Base-by-base conservation (phyloP, 176 grass and related monocot species). In the Oryza glaberrima region DNA sequence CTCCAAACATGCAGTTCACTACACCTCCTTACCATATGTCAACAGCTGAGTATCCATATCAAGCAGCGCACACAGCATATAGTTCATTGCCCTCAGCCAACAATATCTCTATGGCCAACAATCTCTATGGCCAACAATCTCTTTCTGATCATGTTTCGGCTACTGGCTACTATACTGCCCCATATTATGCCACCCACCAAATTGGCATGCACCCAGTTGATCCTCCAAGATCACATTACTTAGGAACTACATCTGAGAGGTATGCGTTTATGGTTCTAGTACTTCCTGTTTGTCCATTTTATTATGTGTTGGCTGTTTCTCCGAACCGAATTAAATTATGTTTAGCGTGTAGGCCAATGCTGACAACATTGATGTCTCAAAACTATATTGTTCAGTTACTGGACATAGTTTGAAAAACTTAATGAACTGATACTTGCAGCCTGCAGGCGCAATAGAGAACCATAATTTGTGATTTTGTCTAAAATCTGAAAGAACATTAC, bases 221-320 rank as follows among this genome's bases (percentile, higher is more conserved):
- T 45, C 11, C 51, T 82, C 6, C 65, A 68, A 81, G 69, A 79
- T 44, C 73, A 71, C 40, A 85, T 20, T 71, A 85, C 80, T 78
- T 69, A 26, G 82, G 82, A 78, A 85, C 47, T 70, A 45, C 63
- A 70, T 65, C 54, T 30, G 75, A 32, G 69, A 51, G 88, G 91
- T 93, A 90, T 16, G 17, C 69, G 85, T 48, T 81, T 65, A 81
- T 81, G 16, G 48, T 45, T 64, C 14, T n/a, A 48, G 17, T 77
- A 63, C 26, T 79, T 78, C 32, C 0, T 41, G 69, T 69, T 34
- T 74, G 25, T 52, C 86, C 41, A n/a, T 75, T 79, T 14, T 86
- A 12, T 48, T 51, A 26, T 34, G 43, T 73, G 34, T 5, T 72
- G 67, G 47, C 46, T 69, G 14, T n/a, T 26, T 86, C 26, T 44